These are phyloP conservation scores for Conticribra weissflogii DNA, from an alignment of 108 stramenopile species.

Conservation along the genomic window DNA sequence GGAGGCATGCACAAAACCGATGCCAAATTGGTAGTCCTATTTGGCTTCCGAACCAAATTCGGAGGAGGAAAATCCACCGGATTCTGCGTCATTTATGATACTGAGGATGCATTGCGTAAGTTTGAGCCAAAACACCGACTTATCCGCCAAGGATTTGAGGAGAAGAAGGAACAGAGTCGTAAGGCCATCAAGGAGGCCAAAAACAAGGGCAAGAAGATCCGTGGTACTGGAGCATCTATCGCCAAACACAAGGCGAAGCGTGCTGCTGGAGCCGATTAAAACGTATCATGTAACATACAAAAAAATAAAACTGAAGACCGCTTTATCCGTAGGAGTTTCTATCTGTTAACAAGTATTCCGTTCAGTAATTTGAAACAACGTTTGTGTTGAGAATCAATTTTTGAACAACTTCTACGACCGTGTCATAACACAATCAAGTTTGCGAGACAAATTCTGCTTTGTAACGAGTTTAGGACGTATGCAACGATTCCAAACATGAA, in stretches of 20 bases:
- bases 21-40: conserved; percentile 82
- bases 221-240: conserved; percentile 97
- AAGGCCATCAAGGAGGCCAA: conserved; percentile 99
- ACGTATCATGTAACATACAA: conserved; percentile 3
- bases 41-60: conserved; percentile 97
- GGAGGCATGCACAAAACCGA: conserved; percentile 96
- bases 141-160: conserved; percentile 83
- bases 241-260: conserved; percentile 99
- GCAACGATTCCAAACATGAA: too few species aligned
- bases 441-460: too few species aligned
- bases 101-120: conserved; percentile 92
- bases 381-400: too few species aligned
- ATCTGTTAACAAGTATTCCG: neutral
- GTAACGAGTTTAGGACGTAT: too few species aligned
- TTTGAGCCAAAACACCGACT: conserved; percentile 97
- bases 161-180: conserved; percentile 91
- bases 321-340: neutral
- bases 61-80: conserved; percentile 98
- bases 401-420: too few species aligned
- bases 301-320: conserved; percentile 16
- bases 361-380: neutral
- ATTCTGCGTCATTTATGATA: conserved; percentile 98
- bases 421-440: too few species aligned
- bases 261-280: conserved; percentile 87
- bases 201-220: conserved; percentile 98